phyloP scores from a whole-genome alignment of 352 stramenopile species.

The Stramenopiles sp. region DNA sequence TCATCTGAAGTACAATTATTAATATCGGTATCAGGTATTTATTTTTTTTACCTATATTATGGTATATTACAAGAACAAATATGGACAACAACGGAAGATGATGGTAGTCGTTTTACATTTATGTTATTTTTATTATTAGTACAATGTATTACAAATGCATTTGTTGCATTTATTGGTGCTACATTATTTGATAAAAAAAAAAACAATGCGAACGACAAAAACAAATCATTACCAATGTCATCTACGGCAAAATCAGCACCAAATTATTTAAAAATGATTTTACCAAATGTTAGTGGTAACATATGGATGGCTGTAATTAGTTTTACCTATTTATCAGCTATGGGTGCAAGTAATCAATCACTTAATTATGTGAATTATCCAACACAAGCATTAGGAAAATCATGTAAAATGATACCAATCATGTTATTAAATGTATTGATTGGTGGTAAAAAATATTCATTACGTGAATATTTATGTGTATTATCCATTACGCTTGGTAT shows the following conservation, averaged over 20 bases:
- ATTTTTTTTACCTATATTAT: conserved; percentile 69
- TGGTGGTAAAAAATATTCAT: conserved; percentile 61
- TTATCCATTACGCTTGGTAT: conserved; percentile 66
- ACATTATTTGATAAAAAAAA: not conserved
- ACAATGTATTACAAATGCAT: conserved; percentile 63
- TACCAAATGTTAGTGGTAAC: conserved; percentile 32
- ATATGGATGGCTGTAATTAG: conserved; percentile 61
- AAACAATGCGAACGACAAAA: not conserved
- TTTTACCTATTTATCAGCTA: conserved; percentile 59
- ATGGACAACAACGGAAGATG: conserved; percentile 30
- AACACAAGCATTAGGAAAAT: conserved; percentile 91
- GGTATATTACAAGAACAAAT: conserved; percentile 81
- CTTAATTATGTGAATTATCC: conserved; percentile 87
- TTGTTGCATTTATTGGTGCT: conserved; percentile 45
- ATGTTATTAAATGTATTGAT: conserved; percentile 77
- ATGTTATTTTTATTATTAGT: conserved; percentile 75
- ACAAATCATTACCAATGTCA: not conserved
- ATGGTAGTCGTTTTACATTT: conserved; percentile 59
- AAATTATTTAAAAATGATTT: not conserved
- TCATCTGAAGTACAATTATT: conserved; percentile 28
- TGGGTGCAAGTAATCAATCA: conserved; percentile 70
- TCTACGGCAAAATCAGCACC: not conserved
- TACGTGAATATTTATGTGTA: conserved; percentile 65
- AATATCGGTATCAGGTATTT: conserved; percentile 62
- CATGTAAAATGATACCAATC: conserved; percentile 95